Conservation (phyloP, 2,329 filamentous ascomycete genomes). For the Neonectria magnoliae region DNA sequence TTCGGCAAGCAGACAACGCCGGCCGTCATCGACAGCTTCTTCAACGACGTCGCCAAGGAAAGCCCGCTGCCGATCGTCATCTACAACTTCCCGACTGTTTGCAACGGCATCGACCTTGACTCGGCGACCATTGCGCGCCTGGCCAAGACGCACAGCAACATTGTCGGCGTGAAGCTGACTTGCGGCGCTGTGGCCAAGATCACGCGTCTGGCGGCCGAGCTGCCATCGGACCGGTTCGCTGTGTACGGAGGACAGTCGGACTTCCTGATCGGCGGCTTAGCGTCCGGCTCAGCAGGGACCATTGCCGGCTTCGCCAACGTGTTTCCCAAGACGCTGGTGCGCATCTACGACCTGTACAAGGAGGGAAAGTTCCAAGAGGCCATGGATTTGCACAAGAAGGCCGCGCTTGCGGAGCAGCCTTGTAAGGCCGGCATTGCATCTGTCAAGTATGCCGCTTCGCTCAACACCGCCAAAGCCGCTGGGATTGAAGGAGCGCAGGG, state of each 20-base stretch:
- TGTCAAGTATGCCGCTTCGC: slow-evolving; percentile 72
- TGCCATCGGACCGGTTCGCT: slow-evolving; percentile 67
- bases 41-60: slow-evolving; percentile 62
- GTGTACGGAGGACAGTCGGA: slow-evolving; percentile 79
- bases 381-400: slow-evolving; percentile 67
- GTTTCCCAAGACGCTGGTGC: slow-evolving; percentile 65
- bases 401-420: slow-evolving; percentile 71
- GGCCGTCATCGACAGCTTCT: slow-evolving; percentile 69
- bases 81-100: slow-evolving; percentile 76
- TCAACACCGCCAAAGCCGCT: slow-evolving; percentile 67
- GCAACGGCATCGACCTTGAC: slow-evolving; percentile 74
- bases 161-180: slow-evolving; percentile 76
- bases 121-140: slow-evolving; percentile 63
- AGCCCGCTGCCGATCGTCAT: slow-evolving; percentile 68
- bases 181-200: slow-evolving; percentile 79
- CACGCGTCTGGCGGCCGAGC: slow-evolving; percentile 63
- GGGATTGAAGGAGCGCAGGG: slow-evolving; percentile 68
- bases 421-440: slow-evolving; percentile 74
- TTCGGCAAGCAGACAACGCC: slow-evolving; percentile 71
- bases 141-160: slow-evolving; percentile 56
- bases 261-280: slow-evolving; percentile 71
- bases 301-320: slow-evolving; percentile 73
- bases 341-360: slow-evolving; percentile 69
- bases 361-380: slow-evolving; percentile 68
- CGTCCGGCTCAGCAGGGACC: slow-evolving; percentile 66